Evolutionary conservation across 140 eudicot species (phyloP).

Genomic region (Anethum foeniculum): DNA sequence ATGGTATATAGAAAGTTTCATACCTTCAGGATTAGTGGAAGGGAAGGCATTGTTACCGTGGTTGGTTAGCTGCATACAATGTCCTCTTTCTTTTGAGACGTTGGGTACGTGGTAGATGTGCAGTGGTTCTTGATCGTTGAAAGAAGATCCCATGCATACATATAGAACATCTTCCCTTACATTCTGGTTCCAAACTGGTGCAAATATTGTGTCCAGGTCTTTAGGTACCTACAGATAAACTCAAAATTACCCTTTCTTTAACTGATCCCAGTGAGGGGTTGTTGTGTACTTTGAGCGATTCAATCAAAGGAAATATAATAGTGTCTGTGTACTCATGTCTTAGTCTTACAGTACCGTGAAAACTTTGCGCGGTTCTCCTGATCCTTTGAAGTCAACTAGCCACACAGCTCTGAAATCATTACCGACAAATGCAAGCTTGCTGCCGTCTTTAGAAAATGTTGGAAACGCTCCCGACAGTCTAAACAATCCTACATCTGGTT

Average conservation of each 20-base stretch:
- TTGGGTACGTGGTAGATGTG: not conserved
- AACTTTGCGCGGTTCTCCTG: not conserved
- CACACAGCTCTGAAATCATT: not conserved
- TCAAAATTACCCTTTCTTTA: not conserved
- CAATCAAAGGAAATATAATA: too few relatives aligned
- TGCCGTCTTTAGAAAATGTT: not conserved
- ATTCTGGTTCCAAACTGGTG: not conserved
- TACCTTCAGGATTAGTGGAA: not conserved
- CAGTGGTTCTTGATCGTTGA: not conserved
- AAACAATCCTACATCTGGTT: constrained; percentile 4
- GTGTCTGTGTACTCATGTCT: too few relatives aligned
- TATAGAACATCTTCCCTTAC: not conserved
- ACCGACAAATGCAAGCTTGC: not conserved
- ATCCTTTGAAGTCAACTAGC: not conserved
- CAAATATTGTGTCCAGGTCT: not conserved
- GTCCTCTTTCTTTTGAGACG: not conserved
- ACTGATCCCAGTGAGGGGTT: too few relatives aligned
- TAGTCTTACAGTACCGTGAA: not conserved
- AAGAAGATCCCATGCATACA: not conserved
- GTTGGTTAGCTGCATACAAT: not conserved
- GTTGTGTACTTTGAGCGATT: too few relatives aligned
- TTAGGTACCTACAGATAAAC: not conserved
- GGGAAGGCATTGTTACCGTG: constrained; percentile 2
- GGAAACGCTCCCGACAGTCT: not conserved
- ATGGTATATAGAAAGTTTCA: not conserved